A percentile compares a stretch with the other conserved stretches of the same genome.
Conservation (phyloP, 352 stramenopile species). For the Phytophthora idaei region DNA sequence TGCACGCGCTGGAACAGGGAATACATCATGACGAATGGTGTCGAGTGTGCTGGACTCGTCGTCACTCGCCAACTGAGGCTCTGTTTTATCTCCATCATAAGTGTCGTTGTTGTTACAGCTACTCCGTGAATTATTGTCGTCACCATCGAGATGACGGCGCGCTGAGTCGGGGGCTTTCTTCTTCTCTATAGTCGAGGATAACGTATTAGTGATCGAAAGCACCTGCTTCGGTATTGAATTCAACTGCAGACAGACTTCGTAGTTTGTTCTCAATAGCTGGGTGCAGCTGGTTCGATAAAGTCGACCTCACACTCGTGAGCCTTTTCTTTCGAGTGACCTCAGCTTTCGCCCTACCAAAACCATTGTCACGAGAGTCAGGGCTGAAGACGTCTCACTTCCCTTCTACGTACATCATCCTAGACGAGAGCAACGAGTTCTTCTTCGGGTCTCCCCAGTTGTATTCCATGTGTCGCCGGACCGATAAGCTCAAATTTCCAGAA, state of each 20-base stretch:
- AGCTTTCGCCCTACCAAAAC: conserved; percentile 59
- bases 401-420: conserved; percentile 76
- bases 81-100: neutral
- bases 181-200: conserved; percentile 34
- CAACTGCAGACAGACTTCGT: conserved; percentile 47
- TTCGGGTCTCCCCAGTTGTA: conserved; percentile 87
- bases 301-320: conserved; percentile 73
- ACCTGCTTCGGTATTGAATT: neutral
- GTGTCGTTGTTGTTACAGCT: conserved; percentile 32
- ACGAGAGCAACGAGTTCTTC: conserved; percentile 76
- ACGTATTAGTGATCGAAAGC: conserved; percentile 1
- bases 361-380: neutral
- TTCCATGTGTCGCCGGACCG: conserved; percentile 43
- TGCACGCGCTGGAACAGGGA: conserved; percentile 8
- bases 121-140: conserved; percentile 11
- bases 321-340: conserved; percentile 74
- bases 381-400: neutral
- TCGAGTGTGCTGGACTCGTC: conserved; percentile 27
- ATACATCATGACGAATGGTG: conserved; percentile 19
- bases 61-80: conserved; percentile 27
- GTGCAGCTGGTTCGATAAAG: conserved; percentile 78
- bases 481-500: neutral
- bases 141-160: conserved; percentile 15
- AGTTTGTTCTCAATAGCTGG: conserved; percentile 70
- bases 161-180: conserved; percentile 39